phyloP scores from a whole-genome alignment of 148 eudicot species.

The Vaccinium myrtillus region DNA sequence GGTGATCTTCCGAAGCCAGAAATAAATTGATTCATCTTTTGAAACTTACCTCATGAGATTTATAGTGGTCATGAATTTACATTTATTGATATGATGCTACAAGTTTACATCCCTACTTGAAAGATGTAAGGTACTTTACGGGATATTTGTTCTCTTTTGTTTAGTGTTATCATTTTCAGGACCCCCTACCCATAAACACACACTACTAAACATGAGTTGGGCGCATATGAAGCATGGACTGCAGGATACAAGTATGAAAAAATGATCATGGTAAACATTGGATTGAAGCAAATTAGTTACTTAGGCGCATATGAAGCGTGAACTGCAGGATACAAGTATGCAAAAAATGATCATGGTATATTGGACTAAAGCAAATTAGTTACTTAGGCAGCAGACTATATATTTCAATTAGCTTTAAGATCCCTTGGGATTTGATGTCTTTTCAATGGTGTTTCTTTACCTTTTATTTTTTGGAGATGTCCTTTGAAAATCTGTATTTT shows the following conservation, averaged over 20 bases:
- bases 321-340: no score
- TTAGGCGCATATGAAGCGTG: no score
- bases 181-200: no score
- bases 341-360: not conserved
- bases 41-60: not conserved
- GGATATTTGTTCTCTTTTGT: no score
- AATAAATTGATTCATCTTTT: not conserved
- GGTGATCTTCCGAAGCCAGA: conserved; percentile 35
- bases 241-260: no score
- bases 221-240: no score
- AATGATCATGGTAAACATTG: no score
- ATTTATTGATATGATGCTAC: not conserved
- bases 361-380: not conserved
- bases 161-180: no score
- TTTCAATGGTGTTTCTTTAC: not conserved
- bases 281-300: no score
- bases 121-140: no score
- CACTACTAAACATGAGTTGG: no score
- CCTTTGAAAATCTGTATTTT: not conserved
- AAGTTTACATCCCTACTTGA: no score
- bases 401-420: not conserved
- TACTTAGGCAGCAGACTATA: not conserved
- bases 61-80: not conserved
- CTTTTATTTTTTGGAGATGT: not conserved
- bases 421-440: not conserved